Base-by-base conservation (phyloP, 2,329 filamentous ascomycete species). In the Byssochlamys sp. region DNA sequence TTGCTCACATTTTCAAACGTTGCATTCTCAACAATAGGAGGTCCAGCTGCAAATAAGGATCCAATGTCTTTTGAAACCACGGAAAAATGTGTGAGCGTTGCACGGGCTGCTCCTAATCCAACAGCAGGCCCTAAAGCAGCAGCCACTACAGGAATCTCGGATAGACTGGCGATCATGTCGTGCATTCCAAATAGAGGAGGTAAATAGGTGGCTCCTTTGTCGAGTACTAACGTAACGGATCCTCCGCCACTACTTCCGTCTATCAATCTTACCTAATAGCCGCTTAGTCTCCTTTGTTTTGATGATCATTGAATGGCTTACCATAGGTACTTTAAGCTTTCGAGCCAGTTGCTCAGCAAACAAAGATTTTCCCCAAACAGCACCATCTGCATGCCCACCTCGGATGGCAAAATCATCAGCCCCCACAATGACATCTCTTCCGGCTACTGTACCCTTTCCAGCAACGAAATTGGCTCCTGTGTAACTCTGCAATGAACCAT, bases 61-160 rank as follows among this genome's bases (percentile, higher is more conserved):
- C 84, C 84, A 1, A 87, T 75, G 65, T 86, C 82, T 3, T 73
- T 82, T 2, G 84, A 83, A 84, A 86, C 86, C 33, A 86, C 84
- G 1, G 79, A 83, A 64, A 86, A 87, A 65, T 86, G 84, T 52
- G 82, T 85, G 1, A 78, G 77, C 1, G 84, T 81, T 0, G 85
- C 82, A 48, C 84, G 72, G 1, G 84, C 83, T 2, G 84, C 83
- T 6, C 84, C 84, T 1, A 86, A 71, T 0, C 84, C 84, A 59
- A 86, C 74, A 0, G 84, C 84, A 4, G 84, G 84, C 0, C 84
- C 84, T 10, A 86, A 64, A 0, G 85, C 81, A 1, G 84, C 84
- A 1, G 83, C 84, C 1, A 86, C n/a, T n/a, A n/a, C n/a, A n/a
- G n/a, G n/a, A n/a, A n/a, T n/a, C n/a, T n/a, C n/a, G n/a, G n/a